A percentile compares a stretch with the other conserved stretches of the same genome.
Evolutionary conservation across 1,284 basidiomycete species (phyloP).

Genomic region (Vanrija pseudolonga): DNA sequence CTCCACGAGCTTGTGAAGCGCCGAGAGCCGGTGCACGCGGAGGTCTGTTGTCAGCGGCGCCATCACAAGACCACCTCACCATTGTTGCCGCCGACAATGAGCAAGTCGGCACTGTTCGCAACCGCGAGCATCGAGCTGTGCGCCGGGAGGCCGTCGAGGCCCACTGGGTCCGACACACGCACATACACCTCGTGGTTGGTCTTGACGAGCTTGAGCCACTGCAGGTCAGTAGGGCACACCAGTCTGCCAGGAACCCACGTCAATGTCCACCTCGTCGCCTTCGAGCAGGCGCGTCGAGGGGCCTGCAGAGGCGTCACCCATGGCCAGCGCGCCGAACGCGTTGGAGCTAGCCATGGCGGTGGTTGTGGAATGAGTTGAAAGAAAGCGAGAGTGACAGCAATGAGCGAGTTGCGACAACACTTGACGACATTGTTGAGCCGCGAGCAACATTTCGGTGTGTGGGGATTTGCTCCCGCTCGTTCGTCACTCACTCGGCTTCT

Average conservation of each 20-base stretch:
- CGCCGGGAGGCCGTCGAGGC: constrained; percentile 38
- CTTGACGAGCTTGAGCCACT: constrained; percentile 49
- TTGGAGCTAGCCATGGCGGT: constrained; percentile 27
- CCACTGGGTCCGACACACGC: constrained; percentile 36
- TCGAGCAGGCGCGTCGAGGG: constrained; percentile 26
- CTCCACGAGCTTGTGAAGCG: constrained; percentile 33
- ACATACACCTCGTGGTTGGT: constrained; percentile 48
- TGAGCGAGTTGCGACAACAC: too few species aligned
- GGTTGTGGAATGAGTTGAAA: not conserved
- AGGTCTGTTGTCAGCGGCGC: constrained; percentile 24
- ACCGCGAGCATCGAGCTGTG: constrained; percentile 49
- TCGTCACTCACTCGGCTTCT: not conserved
- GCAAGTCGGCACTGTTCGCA: constrained; percentile 42
- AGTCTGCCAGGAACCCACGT: constrained; percentile 26
- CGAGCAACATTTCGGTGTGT: not conserved
- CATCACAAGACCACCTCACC: constrained; percentile 1
- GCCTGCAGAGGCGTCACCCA: constrained; percentile 23
- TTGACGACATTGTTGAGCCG: not conserved
- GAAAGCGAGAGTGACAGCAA: not conserved
- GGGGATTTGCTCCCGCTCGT: not conserved
- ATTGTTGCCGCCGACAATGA: constrained; percentile 45
- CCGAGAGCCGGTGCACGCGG: constrained; percentile 36
- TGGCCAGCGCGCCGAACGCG: constrained; percentile 34
- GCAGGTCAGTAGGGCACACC: constrained; percentile 1
- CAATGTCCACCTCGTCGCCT: constrained; percentile 42